Base-by-base conservation (phyloP, 2,329 filamentous ascomycete genomes). In the Pestalotiopsis sp. region DNA sequence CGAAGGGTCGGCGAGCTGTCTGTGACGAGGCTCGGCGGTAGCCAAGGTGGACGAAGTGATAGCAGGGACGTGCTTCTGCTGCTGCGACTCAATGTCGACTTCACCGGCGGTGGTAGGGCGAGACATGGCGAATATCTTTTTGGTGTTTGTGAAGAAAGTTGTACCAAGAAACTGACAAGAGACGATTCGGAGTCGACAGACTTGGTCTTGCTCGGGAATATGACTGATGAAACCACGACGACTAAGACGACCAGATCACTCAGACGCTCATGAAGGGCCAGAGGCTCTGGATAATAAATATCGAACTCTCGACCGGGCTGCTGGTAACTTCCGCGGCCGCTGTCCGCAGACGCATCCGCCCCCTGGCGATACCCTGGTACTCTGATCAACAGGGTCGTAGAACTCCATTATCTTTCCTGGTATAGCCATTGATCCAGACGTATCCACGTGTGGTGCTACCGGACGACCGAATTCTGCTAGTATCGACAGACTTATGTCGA, bases 1-100 rank as follows among this genome's bases (percentile, higher is more conserved):
- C 68, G 72, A 74, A 69, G 73, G 71, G 45, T 69, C 72, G 67
- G 71, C 73, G 36, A 74, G 69, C 68, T 73, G 73, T 36, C 70
- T 61, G 64, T 64, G 64, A 57, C 64, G 61, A 62, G 14, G 20
- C 64, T 69, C 41, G 68, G 68, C 36, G 71, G 68, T 60, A 52
- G 69, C 65, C 67, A 70, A 71, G 57, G 68, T 58, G 17, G 70
- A 71, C 12, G 36, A 20, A 23, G 59, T 39, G 25, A 62, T 36
- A 14, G 4, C 23, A 4, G 55, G 55, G 13, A 23, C 59, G 25
- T 62, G 27, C 59, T 62, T 62, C n/a, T 39, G 31, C 59, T 61
- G 58, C 36, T 71, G 70, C 69, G 72, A 72, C 69, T 74, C 73
- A 67, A 74, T 52, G 65, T 74, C 73, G 27, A 70, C 66, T 20